These are phyloP conservation scores for Penicillium brasilianum DNA, from an alignment of 2,329 filamentous ascomycete species.

Conservation along the genomic window DNA sequence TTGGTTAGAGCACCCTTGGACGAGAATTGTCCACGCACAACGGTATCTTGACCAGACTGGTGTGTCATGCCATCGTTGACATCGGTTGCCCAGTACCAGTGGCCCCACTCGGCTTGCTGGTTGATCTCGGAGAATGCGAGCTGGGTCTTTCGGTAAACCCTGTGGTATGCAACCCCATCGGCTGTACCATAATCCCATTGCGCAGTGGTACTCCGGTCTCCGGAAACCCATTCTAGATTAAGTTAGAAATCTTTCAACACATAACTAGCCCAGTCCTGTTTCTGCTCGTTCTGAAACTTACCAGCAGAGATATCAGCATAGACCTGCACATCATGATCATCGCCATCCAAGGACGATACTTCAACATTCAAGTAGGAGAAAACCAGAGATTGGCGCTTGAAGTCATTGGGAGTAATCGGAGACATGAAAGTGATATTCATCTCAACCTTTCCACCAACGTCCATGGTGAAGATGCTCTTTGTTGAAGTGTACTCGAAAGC, in stretches of 20 bases:
- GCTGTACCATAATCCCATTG: conserved; percentile 65
- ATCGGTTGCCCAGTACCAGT: conserved; percentile 60
- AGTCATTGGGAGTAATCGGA: conserved; percentile 69
- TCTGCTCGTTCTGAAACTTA: conserved; percentile 41
- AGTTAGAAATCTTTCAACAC: conserved; percentile 16
- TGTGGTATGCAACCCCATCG: conserved; percentile 66
- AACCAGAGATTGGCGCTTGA: conserved; percentile 69
- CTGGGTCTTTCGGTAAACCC: conserved; percentile 55
- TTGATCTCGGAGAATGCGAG: conserved; percentile 53
- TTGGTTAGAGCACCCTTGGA: conserved; percentile 52
- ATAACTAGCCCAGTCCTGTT: background rate
- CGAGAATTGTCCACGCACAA: conserved; percentile 55
- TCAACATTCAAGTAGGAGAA: conserved; percentile 73
- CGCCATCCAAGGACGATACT: conserved; percentile 66
- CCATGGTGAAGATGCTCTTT: conserved; percentile 70
- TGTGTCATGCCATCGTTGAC: conserved; percentile 48
- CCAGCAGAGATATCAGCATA: conserved; percentile 75
- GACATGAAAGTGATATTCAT: conserved; percentile 74
- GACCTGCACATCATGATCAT: conserved; percentile 67
- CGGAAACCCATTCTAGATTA: conserved; percentile 70
- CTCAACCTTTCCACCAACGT: conserved; percentile 64
- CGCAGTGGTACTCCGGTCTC: conserved; percentile 61
- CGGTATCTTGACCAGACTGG: conserved; percentile 53
- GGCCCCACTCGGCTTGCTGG: conserved; percentile 59
- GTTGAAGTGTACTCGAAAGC: conserved; percentile 74